Evolutionary conservation across 495 filamentous ascomycete species (phyloP).

Genomic region (Penicillium robsamsonii): DNA sequence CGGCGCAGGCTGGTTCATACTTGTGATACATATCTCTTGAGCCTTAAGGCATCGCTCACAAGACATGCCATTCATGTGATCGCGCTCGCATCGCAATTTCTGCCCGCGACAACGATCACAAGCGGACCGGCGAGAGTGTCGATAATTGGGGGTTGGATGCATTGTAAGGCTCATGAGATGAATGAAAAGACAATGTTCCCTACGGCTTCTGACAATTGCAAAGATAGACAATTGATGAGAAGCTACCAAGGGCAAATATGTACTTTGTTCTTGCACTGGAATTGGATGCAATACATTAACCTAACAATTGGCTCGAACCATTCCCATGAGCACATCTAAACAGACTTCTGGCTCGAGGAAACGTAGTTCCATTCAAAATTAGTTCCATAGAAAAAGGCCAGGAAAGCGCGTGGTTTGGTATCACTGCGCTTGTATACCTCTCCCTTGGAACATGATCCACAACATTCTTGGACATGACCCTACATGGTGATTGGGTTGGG

Average conservation of each 20-base stretch:
- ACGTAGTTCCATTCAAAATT: constrained; percentile 2
- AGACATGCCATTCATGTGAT: constrained; percentile 27
- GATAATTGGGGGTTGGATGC: constrained; percentile 23
- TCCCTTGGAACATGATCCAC: constrained; percentile 1
- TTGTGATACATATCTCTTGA: constrained; percentile 28
- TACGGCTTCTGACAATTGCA: neutral
- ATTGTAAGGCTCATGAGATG: constrained; percentile 2
- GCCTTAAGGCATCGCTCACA: constrained; percentile 33
- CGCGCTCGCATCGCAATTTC: constrained; percentile 40
- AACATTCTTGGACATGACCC: neutral
- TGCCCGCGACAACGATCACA: constrained; percentile 45
- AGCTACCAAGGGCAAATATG: constrained; percentile 2
- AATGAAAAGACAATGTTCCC: neutral
- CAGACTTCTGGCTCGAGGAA: constrained; percentile 3
- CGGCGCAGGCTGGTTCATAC: constrained; percentile 16
- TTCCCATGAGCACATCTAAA: neutral
- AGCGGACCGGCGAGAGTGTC: constrained; percentile 37
- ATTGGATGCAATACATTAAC: neutral
- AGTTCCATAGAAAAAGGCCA: neutral
- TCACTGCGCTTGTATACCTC: neutral
- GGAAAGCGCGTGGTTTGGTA: constrained; percentile 9
- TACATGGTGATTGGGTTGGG: neutral
- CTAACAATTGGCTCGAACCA: neutral
- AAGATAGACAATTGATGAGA: neutral
- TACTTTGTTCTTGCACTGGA: neutral